Conservation (phyloP, 805 yeast genomes). For the Monosporozyma aquatica region DNA sequence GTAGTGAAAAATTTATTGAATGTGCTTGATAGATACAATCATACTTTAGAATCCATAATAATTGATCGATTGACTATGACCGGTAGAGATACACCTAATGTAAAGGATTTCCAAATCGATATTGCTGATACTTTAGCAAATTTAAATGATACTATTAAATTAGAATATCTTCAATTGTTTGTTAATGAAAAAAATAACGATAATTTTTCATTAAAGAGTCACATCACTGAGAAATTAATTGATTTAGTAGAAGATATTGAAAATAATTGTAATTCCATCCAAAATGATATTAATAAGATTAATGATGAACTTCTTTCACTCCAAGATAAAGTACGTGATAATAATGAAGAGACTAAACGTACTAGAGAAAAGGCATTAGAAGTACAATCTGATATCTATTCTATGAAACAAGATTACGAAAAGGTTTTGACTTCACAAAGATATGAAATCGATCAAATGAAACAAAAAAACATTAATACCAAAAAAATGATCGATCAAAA, state of each 20-base stretch:
- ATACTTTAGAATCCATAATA: constrained; percentile 35
- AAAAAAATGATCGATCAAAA: constrained; percentile 36
- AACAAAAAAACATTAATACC: constrained; percentile 43
- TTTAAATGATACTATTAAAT: constrained; percentile 6
- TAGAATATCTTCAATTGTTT: constrained; percentile 1
- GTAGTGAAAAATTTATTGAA: constrained; percentile 44
- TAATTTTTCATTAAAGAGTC: constrained; percentile 7
- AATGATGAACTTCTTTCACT: constrained; percentile 53
- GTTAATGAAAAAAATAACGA: not conserved
- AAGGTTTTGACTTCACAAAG: constrained; percentile 40
- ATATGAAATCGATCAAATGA: constrained; percentile 58
- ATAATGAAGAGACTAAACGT: constrained; percentile 46
- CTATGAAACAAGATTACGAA: constrained; percentile 44
- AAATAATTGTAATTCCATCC: constrained; percentile 16
- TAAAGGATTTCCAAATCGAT: constrained; percentile 34
- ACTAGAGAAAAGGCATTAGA: constrained; percentile 48
- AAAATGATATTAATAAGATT: constrained; percentile 20
- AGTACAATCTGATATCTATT: constrained; percentile 45
- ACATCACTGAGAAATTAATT: constrained; percentile 25
- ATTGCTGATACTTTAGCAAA: constrained; percentile 11
- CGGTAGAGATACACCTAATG: constrained; percentile 18
- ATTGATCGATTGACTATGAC: constrained; percentile 12
- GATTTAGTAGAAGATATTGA: constrained; percentile 31
- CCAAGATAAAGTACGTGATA: constrained; percentile 47
- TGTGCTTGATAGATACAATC: constrained; percentile 48